These are phyloP conservation scores for Tetrahymena borealis DNA, from an alignment of 73 alveolate genomes.

Conservation along the genomic window DNA sequence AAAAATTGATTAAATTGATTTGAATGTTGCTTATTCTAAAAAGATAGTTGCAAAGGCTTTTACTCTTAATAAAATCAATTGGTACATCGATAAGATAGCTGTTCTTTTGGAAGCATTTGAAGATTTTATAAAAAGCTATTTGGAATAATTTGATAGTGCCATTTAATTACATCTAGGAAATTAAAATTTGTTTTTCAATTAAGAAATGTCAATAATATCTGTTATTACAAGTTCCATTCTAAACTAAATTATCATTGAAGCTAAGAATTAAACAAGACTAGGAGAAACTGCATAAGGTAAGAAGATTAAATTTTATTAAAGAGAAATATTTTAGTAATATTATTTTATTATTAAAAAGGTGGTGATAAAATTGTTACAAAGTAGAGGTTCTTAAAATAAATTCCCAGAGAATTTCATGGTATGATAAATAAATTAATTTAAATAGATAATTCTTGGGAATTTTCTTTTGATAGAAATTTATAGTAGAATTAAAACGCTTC, in stretches of 20 bases:
- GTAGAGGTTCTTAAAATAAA: not conserved
- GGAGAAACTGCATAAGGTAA: not conserved
- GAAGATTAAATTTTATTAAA: not conserved
- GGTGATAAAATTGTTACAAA: too few relatives aligned
- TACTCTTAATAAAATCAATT: not conserved
- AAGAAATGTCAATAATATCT: not conserved
- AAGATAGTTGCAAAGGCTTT: not conserved
- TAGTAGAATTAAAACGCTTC: not conserved
- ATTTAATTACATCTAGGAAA: not conserved
- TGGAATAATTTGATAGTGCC: not conserved
- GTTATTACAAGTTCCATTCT: not conserved
- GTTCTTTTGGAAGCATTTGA: not conserved
- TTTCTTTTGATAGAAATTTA: not conserved
- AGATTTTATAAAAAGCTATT: not conserved
- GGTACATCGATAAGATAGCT: not conserved
- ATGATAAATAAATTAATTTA: not conserved
- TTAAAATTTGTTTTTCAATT: not conserved
- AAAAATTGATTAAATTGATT: not conserved
- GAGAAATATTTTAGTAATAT: not conserved
- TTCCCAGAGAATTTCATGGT: not conserved
- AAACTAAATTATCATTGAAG: not conserved
- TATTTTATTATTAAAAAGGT: too few relatives aligned
- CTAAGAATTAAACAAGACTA: not conserved
- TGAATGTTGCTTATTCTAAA: not conserved
- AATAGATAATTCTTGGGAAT: not conserved